Percentiles rank a stretch among this genome's conserved stretches.
Conservation (phyloP, 306 rosid genomes). For the Astragalus membranaceus region DNA sequence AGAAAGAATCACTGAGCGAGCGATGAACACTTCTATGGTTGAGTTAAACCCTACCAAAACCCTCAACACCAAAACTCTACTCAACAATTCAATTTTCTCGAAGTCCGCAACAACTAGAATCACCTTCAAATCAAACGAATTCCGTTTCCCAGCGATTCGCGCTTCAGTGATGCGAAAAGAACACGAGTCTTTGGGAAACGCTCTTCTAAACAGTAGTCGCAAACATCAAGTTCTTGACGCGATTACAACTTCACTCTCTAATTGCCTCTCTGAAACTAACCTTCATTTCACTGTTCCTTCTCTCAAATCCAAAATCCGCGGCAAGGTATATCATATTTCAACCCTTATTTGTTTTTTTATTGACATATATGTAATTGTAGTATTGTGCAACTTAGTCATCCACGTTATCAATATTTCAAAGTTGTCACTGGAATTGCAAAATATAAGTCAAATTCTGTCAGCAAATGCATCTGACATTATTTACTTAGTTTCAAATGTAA, state of each 20-base stretch:
- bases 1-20: background rate
- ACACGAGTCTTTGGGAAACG: slow-evolving; percentile 33
- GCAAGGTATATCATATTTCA: slow-evolving; percentile 50
- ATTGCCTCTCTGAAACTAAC: slow-evolving; percentile 75
- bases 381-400: no score
- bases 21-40: slow-evolving; percentile 29
- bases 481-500: no score
- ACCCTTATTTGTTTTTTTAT: background rate
- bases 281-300: slow-evolving; percentile 74
- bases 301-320: slow-evolving; percentile 74
- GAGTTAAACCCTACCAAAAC: slow-evolving; percentile 64
- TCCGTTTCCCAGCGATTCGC: slow-evolving; percentile 18
- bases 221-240: slow-evolving; percentile 36
- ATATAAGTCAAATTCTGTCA: no score
- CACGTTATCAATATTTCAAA: no score
- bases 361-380: no score
- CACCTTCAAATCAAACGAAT: slow-evolving; percentile 21
- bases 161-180: slow-evolving; percentile 35
- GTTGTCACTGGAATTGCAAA: no score
- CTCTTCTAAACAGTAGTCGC: slow-evolving; percentile 41
- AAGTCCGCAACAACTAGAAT: background rate
- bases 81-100: background rate
- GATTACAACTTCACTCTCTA: slow-evolving; percentile 35
- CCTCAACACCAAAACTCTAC: slow-evolving; percentile 25
- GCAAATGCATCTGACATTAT: no score